Base-by-base conservation (phyloP, 148 eudicot species). In the Vaccinium myrtillus region DNA sequence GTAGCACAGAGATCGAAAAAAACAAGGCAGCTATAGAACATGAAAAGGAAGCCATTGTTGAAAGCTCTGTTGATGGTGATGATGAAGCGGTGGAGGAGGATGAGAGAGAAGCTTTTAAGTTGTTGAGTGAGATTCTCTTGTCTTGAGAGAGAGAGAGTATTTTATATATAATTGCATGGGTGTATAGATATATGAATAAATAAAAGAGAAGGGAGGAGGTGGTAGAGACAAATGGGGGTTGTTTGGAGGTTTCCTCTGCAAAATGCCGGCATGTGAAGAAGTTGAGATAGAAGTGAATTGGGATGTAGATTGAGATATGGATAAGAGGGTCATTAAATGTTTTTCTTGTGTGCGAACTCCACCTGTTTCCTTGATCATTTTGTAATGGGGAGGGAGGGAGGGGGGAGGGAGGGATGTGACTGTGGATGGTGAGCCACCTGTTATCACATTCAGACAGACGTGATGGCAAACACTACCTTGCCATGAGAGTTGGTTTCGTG, bases 1-100 rank as follows among this genome's bases (percentile, higher is more conserved):
- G 73, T 67, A 67, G 73, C 36, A 27, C 0, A 4, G 13, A 27
- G 73, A 25, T 25, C 1, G 73, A 67, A 32, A 67, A 67, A 25
- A 32, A 67, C 73, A 12, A 25, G 73, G 39, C 39, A 25, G 73
- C 73, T 27, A 1, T 67, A 32, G 36, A 67, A 25, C 27, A 67
- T 25, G 73, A 25, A 25, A 67, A 27, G 39, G 73, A 67, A 67
- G 73, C 36, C 73, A 67, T 67, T 25, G 73, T 25, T 25, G 25
- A 67, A 67, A 67, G 73, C 73, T 27, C 36, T 25, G 73, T 67
- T 67, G 73, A 4, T 25, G 16, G 73, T 27, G 73, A 67, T 27
- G 73, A 67, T 67, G 73, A 67, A 67, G 73, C 25, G 73, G 73
- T 67, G 73, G 73, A 67, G 73, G 73, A 23, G 23, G 13, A 65